phyloP scores from a whole-genome alignment of 495 filamentous ascomycete species.

The Penicillium taxi region DNA sequence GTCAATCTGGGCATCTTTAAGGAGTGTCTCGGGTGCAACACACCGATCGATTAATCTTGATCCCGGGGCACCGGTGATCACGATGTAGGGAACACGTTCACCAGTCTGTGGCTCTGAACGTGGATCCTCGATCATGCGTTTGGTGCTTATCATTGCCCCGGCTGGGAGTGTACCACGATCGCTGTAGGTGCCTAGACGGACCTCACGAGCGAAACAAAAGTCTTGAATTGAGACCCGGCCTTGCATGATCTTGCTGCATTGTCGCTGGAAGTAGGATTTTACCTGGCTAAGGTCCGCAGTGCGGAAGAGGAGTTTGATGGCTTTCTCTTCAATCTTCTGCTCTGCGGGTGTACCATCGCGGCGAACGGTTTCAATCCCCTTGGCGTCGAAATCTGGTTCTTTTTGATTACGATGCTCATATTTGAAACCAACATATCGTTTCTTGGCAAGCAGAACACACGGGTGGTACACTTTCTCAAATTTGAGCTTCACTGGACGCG shows the following conservation, averaged over 20 bases:
- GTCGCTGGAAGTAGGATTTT: conserved; percentile 81
- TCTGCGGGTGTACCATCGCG: conserved; percentile 91
- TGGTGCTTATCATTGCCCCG: conserved; percentile 78
- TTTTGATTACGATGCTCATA: conserved; percentile 73
- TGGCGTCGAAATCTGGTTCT: conserved; percentile 91
- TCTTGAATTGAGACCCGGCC: conserved; percentile 86
- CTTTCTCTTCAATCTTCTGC: conserved; percentile 96
- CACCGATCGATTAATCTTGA: conserved; percentile 83
- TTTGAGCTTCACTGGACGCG: conserved; percentile 87
- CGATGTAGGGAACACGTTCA: conserved; percentile 90
- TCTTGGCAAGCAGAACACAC: conserved; percentile 89
- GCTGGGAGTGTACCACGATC: conserved; percentile 71
- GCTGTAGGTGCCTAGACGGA: conserved; percentile 84
- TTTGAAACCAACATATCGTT: conserved; percentile 96
- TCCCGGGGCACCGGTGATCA: conserved; percentile 79
- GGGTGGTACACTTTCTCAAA: conserved; percentile 98
- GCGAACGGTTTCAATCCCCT: conserved; percentile 94
- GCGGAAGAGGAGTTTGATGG: conserved; percentile 79
- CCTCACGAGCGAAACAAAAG: conserved; percentile 89
- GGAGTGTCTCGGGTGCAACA: conserved; percentile 75
- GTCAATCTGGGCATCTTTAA: conserved; percentile 65
- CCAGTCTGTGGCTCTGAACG: conserved; percentile 89
- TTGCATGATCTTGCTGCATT: conserved; percentile 90
- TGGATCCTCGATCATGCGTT: conserved; percentile 76
- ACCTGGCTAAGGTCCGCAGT: conserved; percentile 84